Evolutionary conservation across 2,329 filamentous ascomycete genomes (phyloP).

Genomic region (Pyrenophora teres): DNA sequence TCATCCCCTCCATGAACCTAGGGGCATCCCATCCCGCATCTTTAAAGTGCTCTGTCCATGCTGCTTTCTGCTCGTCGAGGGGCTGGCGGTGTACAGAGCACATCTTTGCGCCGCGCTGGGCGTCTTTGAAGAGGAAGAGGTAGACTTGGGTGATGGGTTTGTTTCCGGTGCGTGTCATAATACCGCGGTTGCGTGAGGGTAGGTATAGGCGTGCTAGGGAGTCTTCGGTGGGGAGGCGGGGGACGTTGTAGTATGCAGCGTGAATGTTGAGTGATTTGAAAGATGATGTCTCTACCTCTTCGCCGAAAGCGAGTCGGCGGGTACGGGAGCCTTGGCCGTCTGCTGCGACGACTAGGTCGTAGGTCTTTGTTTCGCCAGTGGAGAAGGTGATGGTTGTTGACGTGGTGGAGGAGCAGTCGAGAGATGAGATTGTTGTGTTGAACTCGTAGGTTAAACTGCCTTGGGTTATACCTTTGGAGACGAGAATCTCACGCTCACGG

Average conservation of each 20-base stretch:
- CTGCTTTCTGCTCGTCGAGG: constrained; percentile 48
- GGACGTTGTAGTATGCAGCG: constrained; percentile 34
- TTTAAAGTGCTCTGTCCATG: constrained; percentile 36
- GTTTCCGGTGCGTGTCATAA: constrained; percentile 28
- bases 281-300: constrained; percentile 15
- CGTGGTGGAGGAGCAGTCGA: constrained; percentile 17
- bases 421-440: constrained; percentile 17
- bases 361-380: constrained; percentile 15
- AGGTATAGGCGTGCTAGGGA: constrained; percentile 17
- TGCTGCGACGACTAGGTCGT: constrained; percentile 35
- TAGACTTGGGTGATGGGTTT: constrained; percentile 28
- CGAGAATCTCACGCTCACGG: constrained; percentile 20
- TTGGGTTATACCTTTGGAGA: constrained; percentile 8
- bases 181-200: constrained; percentile 14
- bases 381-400: constrained; percentile 27
- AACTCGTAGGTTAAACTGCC: constrained; percentile 18
- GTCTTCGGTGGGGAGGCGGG: constrained; percentile 21
- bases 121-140: constrained; percentile 24
- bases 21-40: constrained; percentile 54
- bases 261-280: constrained; percentile 25
- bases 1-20: constrained; percentile 50
- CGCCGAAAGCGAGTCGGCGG: constrained; percentile 27
- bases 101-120: constrained; percentile 4
- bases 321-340: constrained; percentile 34
- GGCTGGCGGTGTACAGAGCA: constrained; percentile 33